Evolutionary conservation across 192 early-diverging fungal genomes (phyloP).

Genomic region (Geranomyces michiganensis): DNA sequence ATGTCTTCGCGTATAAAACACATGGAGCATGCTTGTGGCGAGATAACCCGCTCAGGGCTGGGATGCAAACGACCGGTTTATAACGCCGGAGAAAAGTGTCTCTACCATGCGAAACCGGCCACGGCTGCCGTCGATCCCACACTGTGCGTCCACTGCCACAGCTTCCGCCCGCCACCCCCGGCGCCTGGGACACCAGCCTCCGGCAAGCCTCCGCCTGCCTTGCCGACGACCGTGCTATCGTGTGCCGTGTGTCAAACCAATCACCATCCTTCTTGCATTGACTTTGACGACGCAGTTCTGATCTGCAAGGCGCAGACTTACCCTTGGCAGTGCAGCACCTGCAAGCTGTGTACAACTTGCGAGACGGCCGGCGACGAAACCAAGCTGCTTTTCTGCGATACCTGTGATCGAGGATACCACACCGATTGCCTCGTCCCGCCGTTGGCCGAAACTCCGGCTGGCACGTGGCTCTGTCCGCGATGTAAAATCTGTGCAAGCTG

Average conservation of each 20-base stretch:
- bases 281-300: constrained; percentile 48
- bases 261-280: constrained; percentile 52
- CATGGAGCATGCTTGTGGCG: constrained; percentile 39
- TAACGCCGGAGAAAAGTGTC: constrained; percentile 44
- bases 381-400: constrained; percentile 58
- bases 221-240: constrained; percentile 11
- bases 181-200: not conserved
- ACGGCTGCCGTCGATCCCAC: constrained; percentile 16
- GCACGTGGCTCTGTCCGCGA: constrained; percentile 51
- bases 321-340: constrained; percentile 55
- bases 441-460: constrained; percentile 48
- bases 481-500: constrained; percentile 52
- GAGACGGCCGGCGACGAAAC: constrained; percentile 54
- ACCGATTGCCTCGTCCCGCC: constrained; percentile 55
- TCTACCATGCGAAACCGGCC: constrained; percentile 43
- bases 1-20: constrained; percentile 10
- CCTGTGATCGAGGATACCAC: constrained; percentile 60
- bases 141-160: constrained; percentile 38
- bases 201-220: not conserved
- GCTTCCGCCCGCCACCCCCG: not conserved
- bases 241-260: constrained; percentile 38
- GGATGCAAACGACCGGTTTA: constrained; percentile 46
- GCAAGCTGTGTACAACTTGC: constrained; percentile 56
- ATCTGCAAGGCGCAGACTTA: constrained; percentile 47
- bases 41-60: constrained; percentile 39